Percentiles rank a stretch among this genome's conserved stretches.
phyloP scores from a whole-genome alignment of 2,329 filamentous ascomycete genomes.

The Phyllosticta citrichinensis region DNA sequence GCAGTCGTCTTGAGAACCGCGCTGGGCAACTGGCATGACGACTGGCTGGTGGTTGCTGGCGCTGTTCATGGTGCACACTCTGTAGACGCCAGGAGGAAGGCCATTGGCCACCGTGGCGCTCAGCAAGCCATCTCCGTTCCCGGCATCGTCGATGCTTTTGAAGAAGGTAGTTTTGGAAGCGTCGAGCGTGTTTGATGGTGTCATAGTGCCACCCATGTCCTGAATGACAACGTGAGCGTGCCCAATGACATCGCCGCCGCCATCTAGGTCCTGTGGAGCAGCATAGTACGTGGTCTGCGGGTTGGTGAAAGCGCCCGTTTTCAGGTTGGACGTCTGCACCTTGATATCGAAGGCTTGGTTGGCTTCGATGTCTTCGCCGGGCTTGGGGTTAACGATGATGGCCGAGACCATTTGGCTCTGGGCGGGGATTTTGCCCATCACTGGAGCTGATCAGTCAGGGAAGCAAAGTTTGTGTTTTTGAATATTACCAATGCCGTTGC shows the following conservation, averaged over 20 bases:
- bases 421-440: constrained; percentile 48
- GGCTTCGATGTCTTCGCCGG: constrained; percentile 30
- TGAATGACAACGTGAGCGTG: constrained; percentile 46
- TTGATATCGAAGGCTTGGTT: constrained; percentile 38
- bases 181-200: constrained; percentile 27
- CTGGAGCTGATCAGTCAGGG: constrained; percentile 18
- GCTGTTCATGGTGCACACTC: constrained; percentile 43
- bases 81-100: constrained; percentile 39
- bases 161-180: constrained; percentile 44
- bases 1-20: constrained; percentile 46
- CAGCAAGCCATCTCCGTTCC: constrained; percentile 38
- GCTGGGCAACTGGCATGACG: constrained; percentile 47
- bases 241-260: constrained; percentile 33
- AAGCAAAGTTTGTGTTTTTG: not conserved
- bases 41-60: constrained; percentile 47
- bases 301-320: constrained; percentile 46
- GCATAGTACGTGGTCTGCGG: constrained; percentile 45
- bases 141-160: constrained; percentile 47
- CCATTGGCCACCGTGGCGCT: constrained; percentile 36
- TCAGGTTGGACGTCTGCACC: constrained; percentile 40
- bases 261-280: constrained; percentile 40
- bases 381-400: constrained; percentile 39
- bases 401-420: constrained; percentile 45
- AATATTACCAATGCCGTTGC: constrained; percentile 42
- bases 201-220: constrained; percentile 31